Evolutionary conservation across 495 filamentous ascomycete genomes (phyloP).

Genomic region (Schizothecium vesticola): DNA sequence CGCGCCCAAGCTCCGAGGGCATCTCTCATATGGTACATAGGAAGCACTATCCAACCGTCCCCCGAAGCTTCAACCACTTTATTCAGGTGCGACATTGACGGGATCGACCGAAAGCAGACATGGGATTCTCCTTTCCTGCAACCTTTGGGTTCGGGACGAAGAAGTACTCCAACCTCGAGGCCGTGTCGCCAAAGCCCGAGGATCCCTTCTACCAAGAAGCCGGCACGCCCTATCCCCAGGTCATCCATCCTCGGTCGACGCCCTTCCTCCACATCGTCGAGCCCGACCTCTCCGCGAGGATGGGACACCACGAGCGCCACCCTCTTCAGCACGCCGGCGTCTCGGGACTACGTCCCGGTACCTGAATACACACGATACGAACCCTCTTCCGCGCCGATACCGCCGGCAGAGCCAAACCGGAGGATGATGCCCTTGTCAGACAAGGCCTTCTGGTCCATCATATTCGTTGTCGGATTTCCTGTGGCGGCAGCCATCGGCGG

Average conservation of each 20-base stretch:
- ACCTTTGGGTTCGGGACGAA: background rate
- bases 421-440: background rate
- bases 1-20: background rate
- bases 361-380: background rate
- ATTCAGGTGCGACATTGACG: background rate
- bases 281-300: background rate
- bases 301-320: background rate
- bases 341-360: background rate
- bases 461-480: background rate
- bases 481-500: background rate
- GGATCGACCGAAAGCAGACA: background rate
- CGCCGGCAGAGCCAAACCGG: background rate
- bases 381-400: background rate
- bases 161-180: background rate
- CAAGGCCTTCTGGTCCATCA: background rate
- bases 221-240: background rate
- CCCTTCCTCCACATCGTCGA: background rate
- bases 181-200: background rate
- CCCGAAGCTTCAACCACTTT: background rate
- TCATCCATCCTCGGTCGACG: background rate
- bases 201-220: background rate
- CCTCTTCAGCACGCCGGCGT: background rate
- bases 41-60: background rate
- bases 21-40: background rate
- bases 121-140: background rate